A percentile compares a stretch with the other conserved stretches of the same genome.
phyloP scores from a whole-genome alignment of 169 alveolate species.

The Plasmodium gallinaceum region DNA sequence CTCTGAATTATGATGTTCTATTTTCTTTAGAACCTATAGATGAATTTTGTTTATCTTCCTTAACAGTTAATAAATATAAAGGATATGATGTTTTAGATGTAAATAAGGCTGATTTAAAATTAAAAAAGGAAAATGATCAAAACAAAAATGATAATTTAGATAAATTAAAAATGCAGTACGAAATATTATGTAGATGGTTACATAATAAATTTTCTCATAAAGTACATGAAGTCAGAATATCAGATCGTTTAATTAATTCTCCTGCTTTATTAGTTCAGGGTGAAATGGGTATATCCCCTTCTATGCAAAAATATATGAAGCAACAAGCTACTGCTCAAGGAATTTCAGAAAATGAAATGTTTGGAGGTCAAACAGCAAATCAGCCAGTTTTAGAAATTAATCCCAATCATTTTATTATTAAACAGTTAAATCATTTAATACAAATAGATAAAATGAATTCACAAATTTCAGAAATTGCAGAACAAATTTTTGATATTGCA shows the following conservation, averaged over 20 bases:
- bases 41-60: conserved; percentile 95
- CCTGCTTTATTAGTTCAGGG: conserved; percentile 94
- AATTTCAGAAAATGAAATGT: conserved; percentile 88
- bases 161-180: conserved; percentile 88
- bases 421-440: conserved; percentile 89
- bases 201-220: conserved; percentile 88
- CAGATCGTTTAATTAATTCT: conserved; percentile 93
- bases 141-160: conserved; percentile 65
- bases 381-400: conserved; percentile 95
- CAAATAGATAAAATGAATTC: conserved; percentile 80
- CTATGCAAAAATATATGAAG: conserved; percentile 96
- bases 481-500: conserved; percentile 84
- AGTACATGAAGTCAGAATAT: conserved; percentile 92
- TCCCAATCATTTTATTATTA: conserved; percentile 94
- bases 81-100: conserved; percentile 93
- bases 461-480: conserved; percentile 84
- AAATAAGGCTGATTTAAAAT: conserved; percentile 95
- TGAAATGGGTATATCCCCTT: conserved; percentile 96
- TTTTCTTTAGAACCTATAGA: conserved; percentile 96
- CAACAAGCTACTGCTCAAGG: conserved; percentile 97
- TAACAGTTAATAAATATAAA: conserved; percentile 92
- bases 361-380: conserved; percentile 91
- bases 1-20: conserved; percentile 95
- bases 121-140: conserved; percentile 88
- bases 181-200: conserved; percentile 93